Conservation (phyloP, 2,329 filamentous ascomycete species). For the Drechslerella stenobrocha region DNA sequence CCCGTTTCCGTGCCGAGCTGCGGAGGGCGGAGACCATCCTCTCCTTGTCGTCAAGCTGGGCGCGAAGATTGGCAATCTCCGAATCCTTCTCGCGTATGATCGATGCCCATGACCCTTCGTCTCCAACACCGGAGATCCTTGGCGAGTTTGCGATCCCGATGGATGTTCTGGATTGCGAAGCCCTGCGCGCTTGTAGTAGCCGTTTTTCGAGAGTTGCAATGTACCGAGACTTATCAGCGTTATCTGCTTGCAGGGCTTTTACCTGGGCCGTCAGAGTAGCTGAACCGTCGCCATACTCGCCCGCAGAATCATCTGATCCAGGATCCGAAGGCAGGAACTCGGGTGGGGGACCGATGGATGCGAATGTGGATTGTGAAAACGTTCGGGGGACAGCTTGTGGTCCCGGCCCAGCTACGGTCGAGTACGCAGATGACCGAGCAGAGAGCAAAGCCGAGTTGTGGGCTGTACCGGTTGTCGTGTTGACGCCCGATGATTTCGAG, state of each 20-base stretch:
- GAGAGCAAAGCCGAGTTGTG: slow-evolving; percentile 30
- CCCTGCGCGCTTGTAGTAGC: slow-evolving; percentile 82
- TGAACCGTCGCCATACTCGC: slow-evolving; percentile 82
- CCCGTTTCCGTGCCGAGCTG: slow-evolving; percentile 80
- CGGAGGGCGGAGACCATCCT: slow-evolving; percentile 86
- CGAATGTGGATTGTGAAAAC: slow-evolving; percentile 60
- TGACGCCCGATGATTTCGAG: slow-evolving; percentile 94
- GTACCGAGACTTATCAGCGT: slow-evolving; percentile 95
- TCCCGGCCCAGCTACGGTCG: slow-evolving; percentile 68
- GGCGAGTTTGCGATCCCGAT: slow-evolving; percentile 67
- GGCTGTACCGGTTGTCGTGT: slow-evolving; percentile 67
- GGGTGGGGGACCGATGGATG: slow-evolving; percentile 58
- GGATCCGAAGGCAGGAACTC: slow-evolving; percentile 59
- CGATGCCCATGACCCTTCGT: slow-evolving; percentile 73
- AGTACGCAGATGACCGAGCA: slow-evolving; percentile 58
- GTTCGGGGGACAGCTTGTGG: slow-evolving; percentile 59
- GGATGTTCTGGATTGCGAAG: slow-evolving; percentile 85
- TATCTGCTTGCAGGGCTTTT: slow-evolving; percentile 86
- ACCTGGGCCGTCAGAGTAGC: slow-evolving; percentile 84
- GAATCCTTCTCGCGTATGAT: slow-evolving; percentile 84
- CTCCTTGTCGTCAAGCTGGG: slow-evolving; percentile 90
- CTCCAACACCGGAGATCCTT: slow-evolving; percentile 63
- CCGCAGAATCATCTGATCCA: slow-evolving; percentile 68
- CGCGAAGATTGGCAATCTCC: slow-evolving; percentile 87
- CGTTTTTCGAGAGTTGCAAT: slow-evolving; percentile 92